Base-by-base conservation (phyloP, 495 filamentous ascomycete species). In the Trichoderma gamsii region DNA sequence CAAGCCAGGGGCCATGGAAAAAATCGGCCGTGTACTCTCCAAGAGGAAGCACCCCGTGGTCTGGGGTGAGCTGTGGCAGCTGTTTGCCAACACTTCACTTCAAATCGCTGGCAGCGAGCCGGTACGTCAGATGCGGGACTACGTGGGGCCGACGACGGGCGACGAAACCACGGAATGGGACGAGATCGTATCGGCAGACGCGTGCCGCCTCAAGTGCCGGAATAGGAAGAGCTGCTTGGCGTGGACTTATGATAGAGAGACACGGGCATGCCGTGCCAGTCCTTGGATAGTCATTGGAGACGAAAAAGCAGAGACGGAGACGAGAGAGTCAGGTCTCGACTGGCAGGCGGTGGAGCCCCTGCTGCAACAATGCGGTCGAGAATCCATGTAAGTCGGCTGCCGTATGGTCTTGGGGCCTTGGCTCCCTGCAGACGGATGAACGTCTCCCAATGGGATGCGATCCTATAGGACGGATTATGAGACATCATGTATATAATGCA, bases 211-310 rank as follows among this genome's bases (percentile, higher is more conserved):
- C 11, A 72, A 77, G 5, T 82, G 78, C 71, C 67, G 71, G 46
- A 69, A 70, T 2, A 38, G 67, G 12, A 52, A 65, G 8, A 68
- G 12, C 12, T 83, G 79, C 52, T 66, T 83, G 49, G 80, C 80
- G 25, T 83, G 81, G 81, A 76, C 76, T 13, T 83, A 78, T 72
- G 77, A 82, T 27, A 66, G 70, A 3, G 63, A 63, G 23, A 69
- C 69, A 3, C 59, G 65, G 41, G 59, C 67, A 18, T 83, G 81
- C 67, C 71, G 77, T 51, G 63, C 75, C 35, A 79, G 77, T 18
- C 76, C 77, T 41, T 83, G 80, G 80, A 76, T 80, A 67, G 78
- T 79, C 63, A 71, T 83, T 0, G 81, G 81, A 59, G 70, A 75
- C 65, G 41, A 68, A 3, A 16, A 35, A 70, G 75, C 63, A 65